phyloP scores from a whole-genome alignment of 306 rosid species.

The Pterocarpus santalinus region DNA sequence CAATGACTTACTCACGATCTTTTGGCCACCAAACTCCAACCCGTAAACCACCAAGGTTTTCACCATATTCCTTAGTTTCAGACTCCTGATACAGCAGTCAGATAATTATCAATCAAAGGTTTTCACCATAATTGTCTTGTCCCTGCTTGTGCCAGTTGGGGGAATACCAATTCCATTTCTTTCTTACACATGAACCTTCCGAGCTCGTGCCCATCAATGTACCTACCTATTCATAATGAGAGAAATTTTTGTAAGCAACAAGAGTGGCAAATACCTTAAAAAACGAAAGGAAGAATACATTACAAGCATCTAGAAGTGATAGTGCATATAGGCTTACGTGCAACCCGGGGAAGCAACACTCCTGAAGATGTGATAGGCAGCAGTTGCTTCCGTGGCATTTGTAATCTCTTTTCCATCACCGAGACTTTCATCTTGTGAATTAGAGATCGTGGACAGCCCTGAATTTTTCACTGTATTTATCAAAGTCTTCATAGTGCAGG shows the following conservation, averaged over 20 bases:
- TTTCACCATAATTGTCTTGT: too few relatives aligned
- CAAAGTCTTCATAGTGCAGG: conserved; percentile 96
- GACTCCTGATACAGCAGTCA: conserved; percentile 60
- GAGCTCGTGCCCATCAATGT: conserved; percentile 79
- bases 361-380: conserved; percentile 76
- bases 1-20: conserved; percentile 72
- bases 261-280: conserved; percentile 24
- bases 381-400: conserved; percentile 92
- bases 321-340: conserved; percentile 64
- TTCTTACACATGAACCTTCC: conserved; percentile 82
- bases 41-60: conserved; percentile 68
- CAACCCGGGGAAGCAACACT: conserved; percentile 75
- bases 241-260: conserved; percentile 20
- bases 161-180: conserved; percentile 76
- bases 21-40: conserved; percentile 92
- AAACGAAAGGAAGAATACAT: background rate
- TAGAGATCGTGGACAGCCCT: conserved; percentile 83
- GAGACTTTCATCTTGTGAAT: conserved; percentile 66
- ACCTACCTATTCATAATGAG: conserved; percentile 65
- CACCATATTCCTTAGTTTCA: conserved; percentile 55
- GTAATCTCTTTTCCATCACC: conserved; percentile 70
- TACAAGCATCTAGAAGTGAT: conserved; percentile 1
- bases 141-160: conserved; percentile 65
- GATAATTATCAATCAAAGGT: conserved; percentile 25
- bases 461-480: conserved; percentile 83